Evolutionary conservation across 441 rosid genomes (phyloP).

Genomic region (Syzygium malaccense): DNA sequence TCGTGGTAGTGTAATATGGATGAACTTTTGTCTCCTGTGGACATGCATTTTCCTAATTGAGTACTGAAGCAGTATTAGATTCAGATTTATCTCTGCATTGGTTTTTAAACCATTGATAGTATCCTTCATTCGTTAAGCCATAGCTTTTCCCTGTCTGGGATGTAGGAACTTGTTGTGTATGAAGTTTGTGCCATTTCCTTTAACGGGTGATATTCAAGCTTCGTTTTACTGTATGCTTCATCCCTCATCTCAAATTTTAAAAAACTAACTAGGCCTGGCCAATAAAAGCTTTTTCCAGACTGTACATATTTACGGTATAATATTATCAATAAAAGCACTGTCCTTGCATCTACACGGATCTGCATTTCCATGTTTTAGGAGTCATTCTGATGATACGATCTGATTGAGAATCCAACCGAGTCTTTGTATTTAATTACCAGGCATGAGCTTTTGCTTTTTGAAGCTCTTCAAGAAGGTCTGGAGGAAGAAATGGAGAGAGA

Average conservation of each 20-base stretch:
- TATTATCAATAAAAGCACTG: not conserved
- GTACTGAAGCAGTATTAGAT: not conserved
- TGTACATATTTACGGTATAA: not conserved
- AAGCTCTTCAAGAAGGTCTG: constrained; percentile 89
- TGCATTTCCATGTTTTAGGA: not conserved
- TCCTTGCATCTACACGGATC: not conserved
- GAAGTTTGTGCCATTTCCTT: not conserved
- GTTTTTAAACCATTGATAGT: not conserved
- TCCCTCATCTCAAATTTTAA: not conserved
- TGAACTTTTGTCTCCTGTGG: not conserved
- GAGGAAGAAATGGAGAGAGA: constrained; percentile 99
- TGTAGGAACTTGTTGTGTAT: not conserved
- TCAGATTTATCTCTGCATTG: not conserved
- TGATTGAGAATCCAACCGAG: not conserved
- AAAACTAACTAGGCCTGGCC: not conserved
- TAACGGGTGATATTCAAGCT: not conserved
- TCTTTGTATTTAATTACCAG: constrained; percentile 23
- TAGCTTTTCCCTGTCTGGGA: not conserved
- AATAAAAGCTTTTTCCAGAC: not conserved
- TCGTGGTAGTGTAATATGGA: not conserved
- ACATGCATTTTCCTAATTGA: not conserved
- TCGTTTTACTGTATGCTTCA: not conserved
- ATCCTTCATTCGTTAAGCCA: not conserved
- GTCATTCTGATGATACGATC: not conserved
- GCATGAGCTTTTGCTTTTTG: constrained; percentile 84